Conservation (phyloP, 106 monocot species). For the Platanthera guangdongensis region DNA sequence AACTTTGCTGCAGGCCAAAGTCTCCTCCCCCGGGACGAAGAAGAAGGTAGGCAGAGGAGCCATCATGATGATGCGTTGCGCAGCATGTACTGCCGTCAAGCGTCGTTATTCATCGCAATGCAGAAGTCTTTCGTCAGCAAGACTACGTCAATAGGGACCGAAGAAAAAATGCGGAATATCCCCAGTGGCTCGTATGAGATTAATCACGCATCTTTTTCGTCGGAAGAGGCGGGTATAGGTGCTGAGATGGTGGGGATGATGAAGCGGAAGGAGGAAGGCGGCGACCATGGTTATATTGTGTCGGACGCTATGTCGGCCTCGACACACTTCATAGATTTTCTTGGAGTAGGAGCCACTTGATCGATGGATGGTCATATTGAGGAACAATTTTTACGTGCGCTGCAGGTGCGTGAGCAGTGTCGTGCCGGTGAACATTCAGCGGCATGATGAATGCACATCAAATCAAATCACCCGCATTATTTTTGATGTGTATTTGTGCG, state of each 20-base stretch:
- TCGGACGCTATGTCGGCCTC: constrained; percentile 9
- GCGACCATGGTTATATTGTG: constrained; percentile 6
- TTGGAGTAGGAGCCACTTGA: constrained; percentile 73
- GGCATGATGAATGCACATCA: too few relatives aligned
- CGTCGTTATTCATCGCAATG: constrained; percentile 30
- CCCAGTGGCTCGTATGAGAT: too few relatives aligned
- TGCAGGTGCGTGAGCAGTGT: too few relatives aligned
- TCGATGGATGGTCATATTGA: too few relatives aligned
- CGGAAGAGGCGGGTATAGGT: constrained; percentile 19
- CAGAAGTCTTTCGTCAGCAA: background rate
- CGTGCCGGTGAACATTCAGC: too few relatives aligned
- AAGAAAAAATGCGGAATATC: too few relatives aligned
- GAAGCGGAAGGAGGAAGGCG: constrained; percentile 2
- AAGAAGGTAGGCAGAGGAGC: background rate
- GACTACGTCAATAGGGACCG: too few relatives aligned
- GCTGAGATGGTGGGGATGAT: constrained; percentile 6
- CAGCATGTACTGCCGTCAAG: background rate
- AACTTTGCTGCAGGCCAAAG: constrained; percentile 23
- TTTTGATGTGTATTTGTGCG: too few relatives aligned
- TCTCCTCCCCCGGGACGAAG: constrained; percentile 14
- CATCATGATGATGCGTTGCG: background rate
- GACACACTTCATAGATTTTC: constrained; percentile 85
- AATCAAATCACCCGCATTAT: too few relatives aligned
- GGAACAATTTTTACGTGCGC: too few relatives aligned
- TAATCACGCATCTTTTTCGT: background rate